These are phyloP conservation scores for Cornus controversa DNA, from an alignment of 148 eudicot species.

Conservation along the genomic window DNA sequence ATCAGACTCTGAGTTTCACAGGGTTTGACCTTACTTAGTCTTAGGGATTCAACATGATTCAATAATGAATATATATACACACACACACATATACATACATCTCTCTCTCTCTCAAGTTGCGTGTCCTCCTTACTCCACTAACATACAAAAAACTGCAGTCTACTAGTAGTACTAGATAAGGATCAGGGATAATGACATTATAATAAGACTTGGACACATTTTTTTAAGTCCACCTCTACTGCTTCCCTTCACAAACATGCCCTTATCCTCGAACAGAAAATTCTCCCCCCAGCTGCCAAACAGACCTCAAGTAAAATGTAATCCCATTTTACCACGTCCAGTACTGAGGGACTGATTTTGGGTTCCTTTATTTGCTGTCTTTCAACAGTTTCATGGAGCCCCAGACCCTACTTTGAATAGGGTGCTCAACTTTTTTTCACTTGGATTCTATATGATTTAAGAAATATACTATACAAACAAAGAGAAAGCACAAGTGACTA, in stretches of 20 bases:
- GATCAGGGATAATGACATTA: not conserved
- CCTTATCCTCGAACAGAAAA: too few species aligned
- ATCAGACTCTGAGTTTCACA: too few species aligned
- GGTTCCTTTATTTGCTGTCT: not conserved
- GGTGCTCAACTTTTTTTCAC: slow-evolving; percentile 1
- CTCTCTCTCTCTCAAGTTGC: not conserved
- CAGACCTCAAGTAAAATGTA: not conserved
- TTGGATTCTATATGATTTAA: not conserved
- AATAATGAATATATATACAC: too few species aligned
- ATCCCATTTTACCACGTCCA: too few species aligned
- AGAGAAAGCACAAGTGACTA: not conserved
- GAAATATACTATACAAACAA: not conserved
- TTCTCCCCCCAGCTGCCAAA: slow-evolving; percentile 1
- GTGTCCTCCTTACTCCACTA: not conserved
- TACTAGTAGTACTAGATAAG: too few species aligned
- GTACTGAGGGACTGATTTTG: not conserved
- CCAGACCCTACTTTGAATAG: slow-evolving; percentile 8
- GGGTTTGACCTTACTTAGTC: too few species aligned
- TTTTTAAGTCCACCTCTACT: too few species aligned
- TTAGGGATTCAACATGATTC: too few species aligned
- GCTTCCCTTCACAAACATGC: too few species aligned
- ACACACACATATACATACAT: not conserved
- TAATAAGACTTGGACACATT: too few species aligned
- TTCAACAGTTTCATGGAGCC: slow-evolving; percentile 10
- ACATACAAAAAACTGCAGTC: not conserved